Conservation (phyloP, 108 stramenopile species). For the Aurantiochytrium sp. region DNA sequence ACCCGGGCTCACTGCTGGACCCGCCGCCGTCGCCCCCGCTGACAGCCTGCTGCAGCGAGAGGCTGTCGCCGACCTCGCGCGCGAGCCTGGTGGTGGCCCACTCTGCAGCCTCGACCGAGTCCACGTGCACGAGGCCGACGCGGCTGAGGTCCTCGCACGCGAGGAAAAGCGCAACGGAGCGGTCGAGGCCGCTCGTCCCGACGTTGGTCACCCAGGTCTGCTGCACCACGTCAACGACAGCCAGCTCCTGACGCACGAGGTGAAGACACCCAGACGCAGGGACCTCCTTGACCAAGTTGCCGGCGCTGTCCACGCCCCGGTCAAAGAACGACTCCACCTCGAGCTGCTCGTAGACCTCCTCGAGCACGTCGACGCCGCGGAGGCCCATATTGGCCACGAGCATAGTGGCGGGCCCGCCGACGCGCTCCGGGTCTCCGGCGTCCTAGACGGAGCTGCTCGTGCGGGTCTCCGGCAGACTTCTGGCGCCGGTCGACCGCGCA, state of each 20-base stretch:
- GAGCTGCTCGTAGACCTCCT: conserved; percentile 13
- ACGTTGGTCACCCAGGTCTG: background rate
- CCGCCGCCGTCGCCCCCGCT: no score
- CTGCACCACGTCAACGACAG: background rate
- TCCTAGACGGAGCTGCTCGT: no score
- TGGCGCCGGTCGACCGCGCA: no score
- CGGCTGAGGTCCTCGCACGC: background rate
- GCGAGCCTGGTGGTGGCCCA: background rate
- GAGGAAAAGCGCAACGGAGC: background rate
- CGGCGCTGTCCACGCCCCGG: background rate
- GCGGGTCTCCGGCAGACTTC: no score
- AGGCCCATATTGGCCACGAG: background rate
- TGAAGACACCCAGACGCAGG: background rate
- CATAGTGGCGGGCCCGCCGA: background rate
- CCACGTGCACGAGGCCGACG: background rate
- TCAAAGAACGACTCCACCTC: conserved; percentile 12
- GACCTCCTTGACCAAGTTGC: background rate
- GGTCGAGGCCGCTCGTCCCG: background rate
- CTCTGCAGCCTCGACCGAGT: background rate
- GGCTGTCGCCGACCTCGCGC: background rate
- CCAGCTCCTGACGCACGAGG: background rate
- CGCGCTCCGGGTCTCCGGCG: no score
- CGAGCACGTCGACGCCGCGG: background rate
- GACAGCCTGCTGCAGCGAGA: no score
- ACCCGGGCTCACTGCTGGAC: background rate